Percentiles rank a stretch among this genome's conserved stretches.
Conservation (phyloP, 2,329 filamentous ascomycete species). For the Xylaria multiplex region DNA sequence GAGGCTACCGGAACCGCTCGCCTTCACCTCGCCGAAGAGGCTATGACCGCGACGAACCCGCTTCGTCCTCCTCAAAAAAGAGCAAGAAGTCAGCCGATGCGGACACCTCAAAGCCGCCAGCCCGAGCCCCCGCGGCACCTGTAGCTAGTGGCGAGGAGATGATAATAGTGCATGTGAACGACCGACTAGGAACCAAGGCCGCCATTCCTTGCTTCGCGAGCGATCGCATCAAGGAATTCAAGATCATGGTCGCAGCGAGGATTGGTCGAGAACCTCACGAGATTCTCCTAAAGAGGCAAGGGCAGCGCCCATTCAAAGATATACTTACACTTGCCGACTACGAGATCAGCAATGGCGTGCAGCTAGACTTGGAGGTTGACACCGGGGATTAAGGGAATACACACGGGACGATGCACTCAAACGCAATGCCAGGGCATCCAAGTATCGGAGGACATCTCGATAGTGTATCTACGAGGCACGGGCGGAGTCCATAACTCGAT, state of each 20-base stretch:
- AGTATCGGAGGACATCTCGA: neutral
- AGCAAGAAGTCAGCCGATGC: slow-evolving; percentile 46
- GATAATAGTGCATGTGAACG: slow-evolving; percentile 94
- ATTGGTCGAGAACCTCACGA: slow-evolving; percentile 91
- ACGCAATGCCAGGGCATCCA: neutral
- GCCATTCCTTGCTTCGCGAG: slow-evolving; percentile 88
- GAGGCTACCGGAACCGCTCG: slow-evolving; percentile 62
- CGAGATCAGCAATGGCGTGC: slow-evolving; percentile 90
- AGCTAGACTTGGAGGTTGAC: slow-evolving; percentile 70
- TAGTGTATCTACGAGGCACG: neutral
- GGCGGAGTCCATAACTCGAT: neutral
- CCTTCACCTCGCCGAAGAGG: slow-evolving; percentile 52
- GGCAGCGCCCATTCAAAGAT: slow-evolving; percentile 94
- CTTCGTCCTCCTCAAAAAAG: slow-evolving; percentile 40
- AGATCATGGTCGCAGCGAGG: slow-evolving; percentile 87
- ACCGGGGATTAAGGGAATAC: slow-evolving; percentile 63
- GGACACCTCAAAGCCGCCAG: slow-evolving; percentile 51
- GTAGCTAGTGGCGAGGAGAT: slow-evolving; percentile 72
- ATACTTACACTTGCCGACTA: slow-evolving; percentile 89
- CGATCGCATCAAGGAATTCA: slow-evolving; percentile 87
- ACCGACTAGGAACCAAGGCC: slow-evolving; percentile 94
- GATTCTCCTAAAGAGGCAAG: slow-evolving; percentile 91
- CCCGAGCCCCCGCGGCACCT: slow-evolving; percentile 43
- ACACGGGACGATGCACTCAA: neutral
- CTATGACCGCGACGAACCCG: slow-evolving; percentile 51